Evolutionary conservation across 768 basidiomycete species (phyloP).

Genomic region (Clathrus columnatus): DNA sequence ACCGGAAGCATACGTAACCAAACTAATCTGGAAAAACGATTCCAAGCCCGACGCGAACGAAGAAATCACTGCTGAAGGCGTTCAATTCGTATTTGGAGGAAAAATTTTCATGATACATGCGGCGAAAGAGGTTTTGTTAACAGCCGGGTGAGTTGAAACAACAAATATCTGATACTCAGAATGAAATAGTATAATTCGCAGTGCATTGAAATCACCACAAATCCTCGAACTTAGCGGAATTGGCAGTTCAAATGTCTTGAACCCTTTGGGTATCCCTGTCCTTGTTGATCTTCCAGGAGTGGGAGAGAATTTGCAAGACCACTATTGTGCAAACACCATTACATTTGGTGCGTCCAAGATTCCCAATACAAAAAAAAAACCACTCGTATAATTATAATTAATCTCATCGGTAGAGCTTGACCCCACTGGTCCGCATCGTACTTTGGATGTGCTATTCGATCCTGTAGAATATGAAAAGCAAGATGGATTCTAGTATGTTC

Average conservation of each 20-base stretch:
- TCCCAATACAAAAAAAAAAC: background rate
- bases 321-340: slow-evolving; percentile 14
- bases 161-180: background rate
- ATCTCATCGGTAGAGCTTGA: background rate
- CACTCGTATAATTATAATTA: background rate
- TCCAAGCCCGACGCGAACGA: slow-evolving; percentile 1
- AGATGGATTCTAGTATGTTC: background rate
- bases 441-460: background rate
- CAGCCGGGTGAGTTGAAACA: slow-evolving; percentile 19
- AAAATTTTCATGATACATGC: slow-evolving; percentile 28
- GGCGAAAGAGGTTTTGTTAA: slow-evolving; percentile 43
- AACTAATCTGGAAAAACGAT: slow-evolving; percentile 11
- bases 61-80: slow-evolving; percentile 33
- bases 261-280: slow-evolving; percentile 37
- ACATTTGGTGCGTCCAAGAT: background rate
- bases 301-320: slow-evolving; percentile 54
- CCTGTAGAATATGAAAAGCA: background rate
- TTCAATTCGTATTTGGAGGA: slow-evolving; percentile 35
- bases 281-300: slow-evolving; percentile 68
- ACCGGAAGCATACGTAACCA: slow-evolving; percentile 21
- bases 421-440: background rate
- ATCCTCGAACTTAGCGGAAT: slow-evolving; percentile 62
- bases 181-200: background rate
- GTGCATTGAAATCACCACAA: slow-evolving; percentile 39
- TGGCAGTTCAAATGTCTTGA: slow-evolving; percentile 42